Conservation (phyloP, 192 early-diverging fungal genomes). For the Funneliformis geosporum region DNA sequence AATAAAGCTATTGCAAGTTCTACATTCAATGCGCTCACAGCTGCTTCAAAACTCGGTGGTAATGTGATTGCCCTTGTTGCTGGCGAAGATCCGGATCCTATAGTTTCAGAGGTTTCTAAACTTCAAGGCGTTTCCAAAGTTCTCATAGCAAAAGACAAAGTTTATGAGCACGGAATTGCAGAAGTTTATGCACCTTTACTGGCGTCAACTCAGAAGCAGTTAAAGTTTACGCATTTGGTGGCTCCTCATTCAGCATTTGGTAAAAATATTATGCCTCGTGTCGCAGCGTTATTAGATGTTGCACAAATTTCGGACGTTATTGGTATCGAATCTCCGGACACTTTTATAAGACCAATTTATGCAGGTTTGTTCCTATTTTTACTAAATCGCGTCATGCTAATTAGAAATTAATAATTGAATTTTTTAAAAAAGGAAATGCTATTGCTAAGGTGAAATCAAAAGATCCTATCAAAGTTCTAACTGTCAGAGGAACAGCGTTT, state of each 20-base stretch:
- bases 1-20: slow-evolving; percentile 67
- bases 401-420: background rate
- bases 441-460: slow-evolving; percentile 93
- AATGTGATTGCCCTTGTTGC: slow-evolving; percentile 88
- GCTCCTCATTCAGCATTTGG: slow-evolving; percentile 86
- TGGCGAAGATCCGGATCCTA: slow-evolving; percentile 66
- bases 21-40: slow-evolving; percentile 85
- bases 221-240: slow-evolving; percentile 80
- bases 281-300: slow-evolving; percentile 89
- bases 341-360: slow-evolving; percentile 96
- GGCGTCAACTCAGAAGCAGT: slow-evolving; percentile 67
- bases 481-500: slow-evolving; percentile 91
- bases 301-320: slow-evolving; percentile 89
- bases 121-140: slow-evolving; percentile 77
- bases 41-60: slow-evolving; percentile 80
- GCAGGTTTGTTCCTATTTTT: slow-evolving; percentile 68
- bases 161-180: slow-evolving; percentile 76
- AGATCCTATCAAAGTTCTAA: slow-evolving; percentile 85
- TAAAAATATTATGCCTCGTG: slow-evolving; percentile 94
- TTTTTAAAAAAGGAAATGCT: slow-evolving; percentile 71
- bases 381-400: background rate
- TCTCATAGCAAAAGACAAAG: slow-evolving; percentile 78
- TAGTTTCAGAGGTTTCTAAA: slow-evolving; percentile 64
- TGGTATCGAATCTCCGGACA: slow-evolving; percentile 75
- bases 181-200: slow-evolving; percentile 82